Evolutionary conservation across 1,284 basidiomycete species (phyloP), one percentile per base, ranked within the genome.

Genomic region (Erythrobasidium hasegawianum): DNA sequence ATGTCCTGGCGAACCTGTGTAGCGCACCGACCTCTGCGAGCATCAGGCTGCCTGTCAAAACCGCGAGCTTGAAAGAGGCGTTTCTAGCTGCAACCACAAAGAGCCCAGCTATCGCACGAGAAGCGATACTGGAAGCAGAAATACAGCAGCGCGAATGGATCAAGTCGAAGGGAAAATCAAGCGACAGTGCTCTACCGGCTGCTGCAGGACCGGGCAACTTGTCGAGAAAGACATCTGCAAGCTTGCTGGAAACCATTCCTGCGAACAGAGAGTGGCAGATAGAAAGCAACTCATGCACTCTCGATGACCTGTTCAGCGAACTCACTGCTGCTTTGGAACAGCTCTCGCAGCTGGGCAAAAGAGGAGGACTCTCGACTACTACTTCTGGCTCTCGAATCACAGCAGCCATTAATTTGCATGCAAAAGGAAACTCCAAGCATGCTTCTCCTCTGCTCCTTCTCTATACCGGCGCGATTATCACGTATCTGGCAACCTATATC

Each of bases 61-160:
- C 59, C 13, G 59, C 50, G n/a, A 38, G 2, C 9, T 39, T 60
- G 29, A 60, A 53, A 24, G 40, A 14, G n/a, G 59, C 59, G 39
- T n/a, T 26, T 27, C 20, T 52, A 18, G 24, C 24, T 20, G 38
- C 45, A 8, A 52, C 14, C 10, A 50, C 33, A 3, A 29, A 27
- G 27, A 38, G 18, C 16, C 50, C 18, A 16, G 4, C 20, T 2
- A 16, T 40, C n/a, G 49, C 38, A 20, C 18, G 49, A 39, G 59
- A 60, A 60, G 59, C 47, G 29, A 20, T 52, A n/a, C 22, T 60
- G 18, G 47, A 60, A 53, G 59, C 59, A 29, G 59, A 60, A n/a
- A 10, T 60, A 11, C 3, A 38, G 1, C 49, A 52, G 11, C 41
- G 43, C n/a, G 47, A 60, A 38, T 60, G 59, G 59, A 60, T 40